Evolutionary conservation across 345 rosid species (phyloP).

Genomic region (Citrus maxima): DNA sequence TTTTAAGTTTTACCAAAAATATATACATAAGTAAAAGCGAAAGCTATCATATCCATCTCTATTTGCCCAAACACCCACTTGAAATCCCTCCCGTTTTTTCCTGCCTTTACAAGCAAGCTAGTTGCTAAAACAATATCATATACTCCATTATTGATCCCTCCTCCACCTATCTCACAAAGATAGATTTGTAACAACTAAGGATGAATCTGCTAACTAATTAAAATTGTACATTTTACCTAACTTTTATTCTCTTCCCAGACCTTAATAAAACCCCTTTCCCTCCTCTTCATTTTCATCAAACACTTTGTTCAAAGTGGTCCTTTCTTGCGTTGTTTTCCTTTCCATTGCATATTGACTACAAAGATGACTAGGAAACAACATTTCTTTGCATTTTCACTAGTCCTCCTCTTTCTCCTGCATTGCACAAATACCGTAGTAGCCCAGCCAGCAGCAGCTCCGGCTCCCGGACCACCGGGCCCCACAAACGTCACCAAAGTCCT

Average conservation of each 20-base stretch:
- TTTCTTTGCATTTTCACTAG: conserved; percentile 9
- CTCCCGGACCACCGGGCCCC: conserved; percentile 28
- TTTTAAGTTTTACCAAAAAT: conserved; percentile 2
- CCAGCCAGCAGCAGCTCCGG: conserved; percentile 32
- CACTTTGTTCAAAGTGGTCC: background rate
- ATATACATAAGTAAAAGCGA: conserved; percentile 21
- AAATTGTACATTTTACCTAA: conserved; percentile 25
- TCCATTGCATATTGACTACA: background rate
- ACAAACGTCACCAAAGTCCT: conserved; percentile 35
- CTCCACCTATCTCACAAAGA: conserved; percentile 7
- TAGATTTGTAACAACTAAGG: conserved; percentile 18
- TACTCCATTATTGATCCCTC: conserved; percentile 6
- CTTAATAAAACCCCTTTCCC: conserved; percentile 14
- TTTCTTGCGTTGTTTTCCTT: background rate
- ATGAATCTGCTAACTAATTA: conserved; percentile 6
- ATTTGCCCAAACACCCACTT: conserved; percentile 27
- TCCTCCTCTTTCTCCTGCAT: conserved; percentile 23
- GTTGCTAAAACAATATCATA: conserved; percentile 31
- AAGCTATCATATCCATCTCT: conserved; percentile 26
- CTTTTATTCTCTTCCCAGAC: conserved; percentile 5
- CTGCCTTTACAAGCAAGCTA: conserved; percentile 48
- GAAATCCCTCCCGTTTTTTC: conserved; percentile 29
- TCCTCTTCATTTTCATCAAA: background rate
- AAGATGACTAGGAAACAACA: conserved; percentile 9
- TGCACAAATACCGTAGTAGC: conserved; percentile 16